These are phyloP conservation scores for Dinochytrium kinnereticum DNA, from an alignment of 371 early-diverging fungal genomes.

Conservation along the genomic window DNA sequence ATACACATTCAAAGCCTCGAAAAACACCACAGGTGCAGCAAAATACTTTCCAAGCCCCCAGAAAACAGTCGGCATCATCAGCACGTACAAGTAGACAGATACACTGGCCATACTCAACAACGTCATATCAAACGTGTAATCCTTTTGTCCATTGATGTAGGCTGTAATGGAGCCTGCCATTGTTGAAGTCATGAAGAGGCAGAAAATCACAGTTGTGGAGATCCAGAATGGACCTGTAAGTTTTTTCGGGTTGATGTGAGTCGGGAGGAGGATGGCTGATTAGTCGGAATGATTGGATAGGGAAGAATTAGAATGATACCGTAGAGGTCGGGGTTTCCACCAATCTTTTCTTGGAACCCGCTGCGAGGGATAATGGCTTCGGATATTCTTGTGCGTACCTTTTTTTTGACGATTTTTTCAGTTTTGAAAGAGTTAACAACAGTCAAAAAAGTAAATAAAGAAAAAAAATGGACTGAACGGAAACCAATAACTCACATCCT, in stretches of 20 bases:
- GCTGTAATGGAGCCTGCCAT: constrained; percentile 83
- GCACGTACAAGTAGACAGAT: constrained; percentile 81
- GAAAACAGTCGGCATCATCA: constrained; percentile 71
- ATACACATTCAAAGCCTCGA: constrained; percentile 85
- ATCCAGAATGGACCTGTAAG: constrained; percentile 91
- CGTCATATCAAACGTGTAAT: constrained; percentile 77
- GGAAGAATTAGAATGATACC: constrained; percentile 51
- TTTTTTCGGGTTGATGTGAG: neutral
- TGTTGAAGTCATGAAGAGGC: constrained; percentile 87
- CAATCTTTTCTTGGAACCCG: constrained; percentile 58
- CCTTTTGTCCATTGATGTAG: constrained; percentile 53
- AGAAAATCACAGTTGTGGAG: constrained; percentile 89
- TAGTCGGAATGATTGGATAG: neutral
- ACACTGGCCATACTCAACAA: constrained; percentile 78
- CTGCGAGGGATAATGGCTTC: constrained; percentile 57
- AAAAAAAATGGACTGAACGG: neutral
- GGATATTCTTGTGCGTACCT: constrained; percentile 64
- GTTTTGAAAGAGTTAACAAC: too few species aligned
- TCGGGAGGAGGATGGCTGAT: neutral
- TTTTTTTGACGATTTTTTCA: too few species aligned
- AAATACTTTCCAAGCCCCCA: constrained; percentile 87
- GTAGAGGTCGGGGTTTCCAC: constrained; percentile 76
- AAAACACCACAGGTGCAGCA: constrained; percentile 69
- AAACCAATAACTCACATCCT: constrained; percentile 58
- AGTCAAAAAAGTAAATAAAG: too few species aligned